Evolutionary conservation across 495 filamentous ascomycete genomes (phyloP), one percentile per base, ranked within the genome.

Genomic region (Polyplosphaeria fusca): DNA sequence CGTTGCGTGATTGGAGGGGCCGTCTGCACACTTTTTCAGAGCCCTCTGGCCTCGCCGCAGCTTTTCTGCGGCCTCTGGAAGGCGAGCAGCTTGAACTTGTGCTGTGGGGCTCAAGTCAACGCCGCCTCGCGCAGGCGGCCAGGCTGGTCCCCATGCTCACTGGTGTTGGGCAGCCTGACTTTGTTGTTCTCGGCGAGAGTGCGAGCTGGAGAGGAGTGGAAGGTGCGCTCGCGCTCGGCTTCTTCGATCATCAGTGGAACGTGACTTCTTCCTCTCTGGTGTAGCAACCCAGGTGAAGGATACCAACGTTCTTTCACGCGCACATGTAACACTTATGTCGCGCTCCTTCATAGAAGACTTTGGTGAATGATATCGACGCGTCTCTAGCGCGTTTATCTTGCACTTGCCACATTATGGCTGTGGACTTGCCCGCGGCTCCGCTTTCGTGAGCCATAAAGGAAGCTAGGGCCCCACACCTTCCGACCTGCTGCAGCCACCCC

Each of bases 161-260:
- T 27, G 82, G 82, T 18, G 77, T 74, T 47, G 82, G 82, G 5
- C 79, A 81, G 54, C 82, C 82, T 5, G 78, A 83, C 40, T 81
- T 82, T 56, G 58, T 83, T 2, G 58, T 83, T 0, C 45, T 78
- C 18, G 69, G 74, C 41, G 60, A 67, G 25, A 69, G 63, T 24
- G 74, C 74, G 63, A 62, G 65, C 27, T 83, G 77, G 77, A 69
- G 71, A 47, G 81, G 82, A 3, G 67, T 75, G 35, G 78, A 72
- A 39, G 82, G 82, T 12, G 69, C 75, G 3, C 67, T 77, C 55
- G 78, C 78, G 1, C 70, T 81, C 63, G 82, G 81, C 5, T 80
- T 75, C 64, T 77, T 84, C 57, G 78, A 81, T 52, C 68, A 71
- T 47, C 64, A 62, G 19, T 85, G 82, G 82, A 69, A 74, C 26